These are phyloP conservation scores for Canavalia gladiata DNA, from an alignment of 306 rosid species.

Conservation along the genomic window DNA sequence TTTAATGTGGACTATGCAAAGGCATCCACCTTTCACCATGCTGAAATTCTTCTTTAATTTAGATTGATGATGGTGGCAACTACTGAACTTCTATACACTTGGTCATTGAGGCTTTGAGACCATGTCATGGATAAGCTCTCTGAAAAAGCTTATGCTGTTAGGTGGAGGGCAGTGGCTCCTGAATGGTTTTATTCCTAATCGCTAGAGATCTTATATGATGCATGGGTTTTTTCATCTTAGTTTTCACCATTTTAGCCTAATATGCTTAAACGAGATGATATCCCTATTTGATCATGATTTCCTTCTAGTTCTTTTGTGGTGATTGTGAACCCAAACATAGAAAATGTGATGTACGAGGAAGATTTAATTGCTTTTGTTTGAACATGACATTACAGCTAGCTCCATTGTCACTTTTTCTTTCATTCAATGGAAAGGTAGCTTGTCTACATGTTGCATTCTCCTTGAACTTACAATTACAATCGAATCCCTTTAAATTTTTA, in stretches of 20 bases:
- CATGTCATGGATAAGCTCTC: not conserved
- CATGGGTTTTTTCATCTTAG: not conserved
- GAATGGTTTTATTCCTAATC: not conserved
- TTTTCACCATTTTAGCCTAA: not conserved
- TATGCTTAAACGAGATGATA: not conserved
- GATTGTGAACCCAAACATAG: conserved; percentile 10
- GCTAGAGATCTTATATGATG: not conserved
- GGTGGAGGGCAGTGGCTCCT: not conserved
- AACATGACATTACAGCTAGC: not conserved
- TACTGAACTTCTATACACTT: not conserved
- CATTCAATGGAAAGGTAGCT: conserved; percentile 7
- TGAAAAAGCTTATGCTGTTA: not conserved
- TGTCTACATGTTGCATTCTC: not conserved
- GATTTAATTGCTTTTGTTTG: not conserved
- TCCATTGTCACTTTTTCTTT: not conserved
- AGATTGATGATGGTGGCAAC: not conserved
- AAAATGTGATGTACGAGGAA: not conserved
- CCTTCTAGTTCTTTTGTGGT: conserved; percentile 11
- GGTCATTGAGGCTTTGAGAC: not conserved
- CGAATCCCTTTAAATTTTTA: no score
- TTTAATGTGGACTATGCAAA: conserved; percentile 5
- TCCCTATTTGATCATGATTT: conserved; percentile 24
- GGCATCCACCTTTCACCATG: not conserved
- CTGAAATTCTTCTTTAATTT: not conserved
- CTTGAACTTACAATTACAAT: no score